Conservation (phyloP, 2,329 filamentous ascomycete genomes). For the Talaromyces piceae region DNA sequence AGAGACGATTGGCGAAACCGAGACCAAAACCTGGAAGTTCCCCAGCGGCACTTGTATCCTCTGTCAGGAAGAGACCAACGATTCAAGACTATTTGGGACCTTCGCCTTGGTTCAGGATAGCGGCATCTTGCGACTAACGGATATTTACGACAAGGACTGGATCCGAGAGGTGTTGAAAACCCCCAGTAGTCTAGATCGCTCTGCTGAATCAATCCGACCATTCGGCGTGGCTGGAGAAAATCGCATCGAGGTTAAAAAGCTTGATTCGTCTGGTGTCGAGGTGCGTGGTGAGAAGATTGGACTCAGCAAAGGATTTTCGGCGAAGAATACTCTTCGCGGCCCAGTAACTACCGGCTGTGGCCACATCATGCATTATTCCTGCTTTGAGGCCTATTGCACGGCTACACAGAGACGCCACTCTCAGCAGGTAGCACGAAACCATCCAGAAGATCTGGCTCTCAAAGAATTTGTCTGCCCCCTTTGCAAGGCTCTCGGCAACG, state of each 20-base stretch:
- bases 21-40: constrained; percentile 79
- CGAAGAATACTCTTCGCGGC: constrained; percentile 58
- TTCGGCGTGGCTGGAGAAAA: constrained; percentile 91
- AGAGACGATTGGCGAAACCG: constrained; percentile 44
- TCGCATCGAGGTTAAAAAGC: constrained; percentile 64
- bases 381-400: constrained; percentile 85
- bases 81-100: constrained; percentile 80
- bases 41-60: constrained; percentile 89
- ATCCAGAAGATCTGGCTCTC: constrained; percentile 69
- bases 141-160: constrained; percentile 72
- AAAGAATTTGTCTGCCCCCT: constrained; percentile 95
- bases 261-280: constrained; percentile 63
- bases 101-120: constrained; percentile 87
- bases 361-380: constrained; percentile 96
- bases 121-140: constrained; percentile 76
- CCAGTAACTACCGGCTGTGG: constrained; percentile 87
- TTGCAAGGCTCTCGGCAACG: constrained; percentile 92
- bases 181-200: constrained; percentile 74
- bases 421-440: constrained; percentile 88
- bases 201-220: constrained; percentile 73
- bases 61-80: constrained; percentile 92
- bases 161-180: constrained; percentile 74
- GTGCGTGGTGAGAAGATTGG: constrained; percentile 70
- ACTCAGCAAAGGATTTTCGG: constrained; percentile 82
- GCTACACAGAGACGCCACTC: constrained; percentile 77